Evolutionary conservation across 441 rosid genomes (phyloP).

Genomic region (Erysimum cheiri): DNA sequence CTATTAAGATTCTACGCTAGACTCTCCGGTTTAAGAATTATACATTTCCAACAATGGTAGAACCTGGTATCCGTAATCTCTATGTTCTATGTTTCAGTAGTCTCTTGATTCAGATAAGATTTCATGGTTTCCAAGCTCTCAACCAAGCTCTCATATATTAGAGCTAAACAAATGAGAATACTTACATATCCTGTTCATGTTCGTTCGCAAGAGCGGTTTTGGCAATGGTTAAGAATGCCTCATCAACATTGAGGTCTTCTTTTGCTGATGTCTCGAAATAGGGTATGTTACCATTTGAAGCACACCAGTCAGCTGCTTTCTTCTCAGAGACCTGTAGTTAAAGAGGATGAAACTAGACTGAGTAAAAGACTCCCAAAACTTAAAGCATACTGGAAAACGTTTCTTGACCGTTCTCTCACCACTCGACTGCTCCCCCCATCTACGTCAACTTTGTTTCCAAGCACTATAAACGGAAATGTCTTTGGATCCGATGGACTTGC

Average conservation of each 20-base stretch:
- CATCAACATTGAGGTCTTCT: constrained; percentile 60
- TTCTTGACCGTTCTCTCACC: constrained; percentile 54
- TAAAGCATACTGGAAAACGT: neutral
- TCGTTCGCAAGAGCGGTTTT: constrained; percentile 56
- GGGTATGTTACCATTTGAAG: constrained; percentile 57
- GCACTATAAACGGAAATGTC: constrained; percentile 80
- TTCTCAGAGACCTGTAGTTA: constrained; percentile 54
- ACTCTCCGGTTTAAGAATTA: neutral
- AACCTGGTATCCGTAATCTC: neutral
- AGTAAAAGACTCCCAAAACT: constrained; percentile 1
- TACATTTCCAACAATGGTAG: constrained; percentile 3
- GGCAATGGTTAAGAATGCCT: constrained; percentile 59
- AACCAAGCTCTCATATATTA: no score
- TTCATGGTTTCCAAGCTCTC: neutral
- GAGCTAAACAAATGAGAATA: constrained; percentile 16
- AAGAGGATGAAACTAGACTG: constrained; percentile 2
- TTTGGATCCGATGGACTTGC: constrained; percentile 85
- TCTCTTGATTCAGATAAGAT: neutral
- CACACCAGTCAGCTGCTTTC: constrained; percentile 66
- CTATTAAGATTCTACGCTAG: neutral
- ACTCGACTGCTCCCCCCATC: constrained; percentile 98
- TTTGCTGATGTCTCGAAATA: constrained; percentile 71
- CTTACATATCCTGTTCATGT: constrained; percentile 60
- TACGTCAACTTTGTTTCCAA: constrained; percentile 95
- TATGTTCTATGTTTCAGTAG: neutral